phyloP scores from a whole-genome alignment of 2,329 filamentous ascomycete genomes.

The Sclerotinia glacialis region DNA sequence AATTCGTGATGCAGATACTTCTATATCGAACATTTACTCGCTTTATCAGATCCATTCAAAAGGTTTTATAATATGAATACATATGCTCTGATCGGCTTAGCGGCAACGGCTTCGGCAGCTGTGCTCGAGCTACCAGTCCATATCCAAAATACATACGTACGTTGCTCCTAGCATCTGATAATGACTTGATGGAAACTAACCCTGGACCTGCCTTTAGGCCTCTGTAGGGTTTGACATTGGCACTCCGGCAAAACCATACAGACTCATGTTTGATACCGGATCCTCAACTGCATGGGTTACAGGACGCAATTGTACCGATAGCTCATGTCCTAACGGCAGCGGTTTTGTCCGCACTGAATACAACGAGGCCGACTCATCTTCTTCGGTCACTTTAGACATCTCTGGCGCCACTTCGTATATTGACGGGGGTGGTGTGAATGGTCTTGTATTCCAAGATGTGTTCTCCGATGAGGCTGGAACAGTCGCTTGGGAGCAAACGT shows the following conservation, averaged over 20 bases:
- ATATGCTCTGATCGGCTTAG: background rate
- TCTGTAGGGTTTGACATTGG: conserved; percentile 8
- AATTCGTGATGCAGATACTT: background rate
- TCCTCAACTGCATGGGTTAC: conserved; percentile 4
- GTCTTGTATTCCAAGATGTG: background rate
- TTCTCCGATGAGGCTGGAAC: background rate
- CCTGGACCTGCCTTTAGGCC: background rate
- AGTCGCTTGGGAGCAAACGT: conserved; percentile 18
- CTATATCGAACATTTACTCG: background rate
- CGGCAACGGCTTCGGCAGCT: conserved; percentile 1
- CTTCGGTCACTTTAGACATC: background rate
- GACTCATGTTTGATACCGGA: conserved; percentile 14
- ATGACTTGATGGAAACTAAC: background rate
- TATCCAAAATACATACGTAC: conserved; percentile 1
- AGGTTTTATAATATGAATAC: background rate
- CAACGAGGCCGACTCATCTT: background rate
- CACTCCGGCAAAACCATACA: conserved; percentile 12
- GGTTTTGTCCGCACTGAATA: conserved; percentile 3
- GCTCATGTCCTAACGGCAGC: background rate
- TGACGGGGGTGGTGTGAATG: background rate
- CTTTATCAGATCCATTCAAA: background rate
- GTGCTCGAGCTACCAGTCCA: conserved; percentile 4
- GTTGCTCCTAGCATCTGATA: background rate
- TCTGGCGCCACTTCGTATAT: background rate
- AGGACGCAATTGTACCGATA: background rate